phyloP scores from a whole-genome alignment of 352 stramenopile species.

The Phytophthora kernoviae region DNA sequence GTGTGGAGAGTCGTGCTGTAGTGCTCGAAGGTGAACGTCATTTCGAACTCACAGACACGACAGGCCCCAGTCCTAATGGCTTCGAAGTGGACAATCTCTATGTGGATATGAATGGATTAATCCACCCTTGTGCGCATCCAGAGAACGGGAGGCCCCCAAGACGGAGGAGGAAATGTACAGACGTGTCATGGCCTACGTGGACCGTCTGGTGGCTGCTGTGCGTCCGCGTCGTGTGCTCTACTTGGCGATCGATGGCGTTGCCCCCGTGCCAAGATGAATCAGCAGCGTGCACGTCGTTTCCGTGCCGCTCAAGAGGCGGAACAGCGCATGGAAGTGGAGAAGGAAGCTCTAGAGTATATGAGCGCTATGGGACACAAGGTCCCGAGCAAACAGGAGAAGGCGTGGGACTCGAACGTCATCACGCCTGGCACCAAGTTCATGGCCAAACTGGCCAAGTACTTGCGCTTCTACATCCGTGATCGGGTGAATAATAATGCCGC shows the following conservation, averaged over 20 bases:
- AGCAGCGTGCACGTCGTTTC: constrained; percentile 98
- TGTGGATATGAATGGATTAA: constrained; percentile 99
- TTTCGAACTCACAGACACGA: constrained; percentile 81
- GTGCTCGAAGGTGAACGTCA: constrained; percentile 83
- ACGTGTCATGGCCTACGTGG: constrained; percentile 96
- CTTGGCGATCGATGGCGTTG: constrained; percentile 98
- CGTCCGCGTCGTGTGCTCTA: constrained; percentile 96
- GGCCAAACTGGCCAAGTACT: constrained; percentile 91
- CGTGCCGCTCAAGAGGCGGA: constrained; percentile 95
- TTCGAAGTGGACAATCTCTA: constrained; percentile 99
- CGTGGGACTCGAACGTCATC: constrained; percentile 99
- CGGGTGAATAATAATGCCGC: constrained; percentile 92
- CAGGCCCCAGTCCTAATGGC: constrained; percentile 92
- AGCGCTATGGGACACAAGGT: constrained; percentile 86
- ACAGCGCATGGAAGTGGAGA: constrained; percentile 93
- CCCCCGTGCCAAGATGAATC: constrained; percentile 99
- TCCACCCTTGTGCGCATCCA: constrained; percentile 98
- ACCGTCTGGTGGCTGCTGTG: constrained; percentile 95
- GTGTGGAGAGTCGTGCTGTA: constrained; percentile 67
- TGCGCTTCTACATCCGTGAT: constrained; percentile 94
- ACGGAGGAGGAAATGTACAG: constrained; percentile 99
- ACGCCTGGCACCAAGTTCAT: constrained; percentile 99
- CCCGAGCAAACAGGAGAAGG: constrained; percentile 74
- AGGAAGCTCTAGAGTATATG: constrained; percentile 93
- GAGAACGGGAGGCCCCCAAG: constrained; percentile 91